Conservation (phyloP, 495 filamentous ascomycete genomes). For the Xylaria nigripes region DNA sequence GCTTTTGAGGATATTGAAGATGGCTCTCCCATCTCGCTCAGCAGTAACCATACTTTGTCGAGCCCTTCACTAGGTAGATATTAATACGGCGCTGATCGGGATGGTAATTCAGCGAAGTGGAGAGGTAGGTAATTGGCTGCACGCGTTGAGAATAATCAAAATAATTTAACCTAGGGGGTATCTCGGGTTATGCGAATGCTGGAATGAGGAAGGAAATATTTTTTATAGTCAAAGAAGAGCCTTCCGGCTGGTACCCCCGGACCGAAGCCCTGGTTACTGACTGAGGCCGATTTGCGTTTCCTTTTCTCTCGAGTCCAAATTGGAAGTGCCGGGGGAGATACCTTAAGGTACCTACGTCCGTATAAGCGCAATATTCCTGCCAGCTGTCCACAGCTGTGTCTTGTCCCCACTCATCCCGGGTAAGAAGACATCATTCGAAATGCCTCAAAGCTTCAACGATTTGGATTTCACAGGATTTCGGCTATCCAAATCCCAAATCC, state of each 20-base stretch:
- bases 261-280: too few species aligned
- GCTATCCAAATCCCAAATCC: neutral
- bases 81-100: neutral
- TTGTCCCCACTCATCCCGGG: neutral
- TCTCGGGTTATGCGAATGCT: neutral
- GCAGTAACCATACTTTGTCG: constrained; percentile 8
- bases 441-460: neutral
- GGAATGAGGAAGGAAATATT: neutral
- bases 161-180: too few species aligned
- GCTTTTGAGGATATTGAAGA: constrained; percentile 35
- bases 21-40: constrained; percentile 11
- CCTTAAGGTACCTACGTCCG: too few species aligned
- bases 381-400: neutral
- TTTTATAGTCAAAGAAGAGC: neutral
- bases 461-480: neutral
- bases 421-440: neutral
- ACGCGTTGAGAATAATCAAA: too few species aligned
- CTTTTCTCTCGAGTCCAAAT: too few species aligned
- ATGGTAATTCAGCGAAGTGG: neutral
- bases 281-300: too few species aligned
- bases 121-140: too few species aligned
- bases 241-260: neutral
- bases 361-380: neutral
- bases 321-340: too few species aligned
- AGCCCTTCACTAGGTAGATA: neutral